Percentiles rank a stretch among this genome's conserved stretches.
Conservation (phyloP, 2,329 filamentous ascomycete genomes). For the Sordariomycetes sp. region DNA sequence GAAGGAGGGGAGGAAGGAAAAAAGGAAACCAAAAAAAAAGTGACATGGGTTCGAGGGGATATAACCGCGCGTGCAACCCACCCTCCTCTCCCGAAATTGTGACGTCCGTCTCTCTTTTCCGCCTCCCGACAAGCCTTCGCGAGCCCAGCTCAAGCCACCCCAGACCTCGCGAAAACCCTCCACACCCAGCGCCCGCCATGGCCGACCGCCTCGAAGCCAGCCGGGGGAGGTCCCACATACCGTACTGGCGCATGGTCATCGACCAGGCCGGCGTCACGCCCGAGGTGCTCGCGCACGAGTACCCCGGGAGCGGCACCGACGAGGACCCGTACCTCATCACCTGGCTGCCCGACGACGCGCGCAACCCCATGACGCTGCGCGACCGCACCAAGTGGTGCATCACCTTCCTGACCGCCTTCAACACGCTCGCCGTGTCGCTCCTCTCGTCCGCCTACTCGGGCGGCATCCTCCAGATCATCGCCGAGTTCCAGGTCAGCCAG, state of each 20-base stretch:
- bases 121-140: not conserved
- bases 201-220: constrained; percentile 24
- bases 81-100: no score
- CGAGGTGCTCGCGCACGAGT: constrained; percentile 45
- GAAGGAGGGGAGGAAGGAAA: no score
- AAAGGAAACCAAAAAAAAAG: no score
- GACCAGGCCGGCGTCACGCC: constrained; percentile 48
- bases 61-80: no score
- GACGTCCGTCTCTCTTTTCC: not conserved
- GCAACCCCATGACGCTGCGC: constrained; percentile 80
- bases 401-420: constrained; percentile 72
- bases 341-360: constrained; percentile 59
- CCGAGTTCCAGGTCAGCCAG: constrained; percentile 54
- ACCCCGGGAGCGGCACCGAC: constrained; percentile 26
- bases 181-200: constrained; percentile 8
- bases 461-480: constrained; percentile 53
- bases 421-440: constrained; percentile 61
- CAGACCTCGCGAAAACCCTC: not conserved
- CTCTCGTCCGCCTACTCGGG: constrained; percentile 73
- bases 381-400: constrained; percentile 71
- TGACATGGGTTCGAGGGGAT: no score
- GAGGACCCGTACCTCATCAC: constrained; percentile 59
- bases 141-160: no score
- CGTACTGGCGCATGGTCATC: constrained; percentile 36
- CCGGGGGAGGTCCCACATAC: not conserved